These are phyloP conservation scores for Fusarium miscanthi DNA, from an alignment of 2,329 filamentous ascomycete genomes.

Conservation along the genomic window DNA sequence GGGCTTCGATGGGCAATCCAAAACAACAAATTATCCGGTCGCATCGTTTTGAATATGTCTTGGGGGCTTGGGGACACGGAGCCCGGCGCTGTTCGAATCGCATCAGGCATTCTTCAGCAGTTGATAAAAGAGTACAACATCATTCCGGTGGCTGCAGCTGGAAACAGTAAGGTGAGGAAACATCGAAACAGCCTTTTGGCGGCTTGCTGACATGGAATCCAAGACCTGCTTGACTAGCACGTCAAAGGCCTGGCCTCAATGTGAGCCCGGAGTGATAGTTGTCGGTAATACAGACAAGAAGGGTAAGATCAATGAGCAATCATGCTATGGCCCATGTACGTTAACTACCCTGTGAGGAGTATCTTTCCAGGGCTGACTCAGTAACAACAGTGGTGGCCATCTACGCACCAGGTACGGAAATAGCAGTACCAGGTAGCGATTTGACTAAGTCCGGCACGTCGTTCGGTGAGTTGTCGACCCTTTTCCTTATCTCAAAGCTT, in stretches of 20 bases:
- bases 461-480: not conserved
- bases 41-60: not conserved
- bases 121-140: not conserved
- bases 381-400: not conserved
- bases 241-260: not conserved
- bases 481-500: not conserved
- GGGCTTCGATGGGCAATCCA: not conserved
- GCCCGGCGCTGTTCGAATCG: not conserved
- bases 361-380: not conserved
- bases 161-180: not conserved
- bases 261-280: not conserved
- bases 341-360: not conserved
- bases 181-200: not conserved
- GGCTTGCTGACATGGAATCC: not conserved
- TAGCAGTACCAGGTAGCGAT: not conserved
- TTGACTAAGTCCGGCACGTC: not conserved
- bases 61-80: not conserved
- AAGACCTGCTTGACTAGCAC: not conserved
- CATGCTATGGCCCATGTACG: not conserved
- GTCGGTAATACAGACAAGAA: not conserved
- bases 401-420: not conserved
- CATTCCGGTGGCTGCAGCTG: not conserved
- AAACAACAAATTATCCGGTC: not conserved
- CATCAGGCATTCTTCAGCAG: not conserved
- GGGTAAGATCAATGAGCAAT: not conserved